Conservation (phyloP, 371 early-diverging fungal species). For the Apophysomyces trapeziformis region DNA sequence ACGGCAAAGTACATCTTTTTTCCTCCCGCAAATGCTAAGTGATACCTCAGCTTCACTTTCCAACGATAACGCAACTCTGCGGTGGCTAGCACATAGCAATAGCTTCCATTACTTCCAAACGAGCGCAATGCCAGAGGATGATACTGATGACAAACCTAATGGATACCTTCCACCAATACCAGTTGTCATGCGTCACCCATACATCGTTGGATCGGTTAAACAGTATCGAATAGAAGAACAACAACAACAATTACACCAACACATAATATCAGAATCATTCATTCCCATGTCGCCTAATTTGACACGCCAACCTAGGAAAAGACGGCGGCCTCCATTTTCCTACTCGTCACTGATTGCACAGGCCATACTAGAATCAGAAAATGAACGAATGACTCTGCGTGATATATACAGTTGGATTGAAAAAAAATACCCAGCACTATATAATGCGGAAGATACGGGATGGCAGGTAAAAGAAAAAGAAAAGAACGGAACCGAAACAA, state of each 20-base stretch:
- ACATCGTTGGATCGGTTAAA: slow-evolving; percentile 39
- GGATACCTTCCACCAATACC: slow-evolving; percentile 49
- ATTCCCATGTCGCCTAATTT: slow-evolving; percentile 51
- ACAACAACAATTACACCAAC: slow-evolving; percentile 45
- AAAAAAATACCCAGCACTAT: slow-evolving; percentile 70
- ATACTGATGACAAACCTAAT: slow-evolving; percentile 5
- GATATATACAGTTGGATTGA: slow-evolving; percentile 80
- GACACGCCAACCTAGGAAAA: slow-evolving; percentile 48
- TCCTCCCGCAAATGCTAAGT: background rate
- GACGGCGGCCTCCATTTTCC: slow-evolving; percentile 76
- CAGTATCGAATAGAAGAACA: slow-evolving; percentile 47
- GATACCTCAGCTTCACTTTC: background rate
- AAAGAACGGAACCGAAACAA: too few species aligned
- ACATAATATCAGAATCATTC: slow-evolving; percentile 55
- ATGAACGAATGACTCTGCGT: slow-evolving; percentile 67
- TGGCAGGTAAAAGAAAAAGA: slow-evolving; percentile 58
- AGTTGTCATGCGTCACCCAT: slow-evolving; percentile 46
- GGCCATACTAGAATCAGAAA: slow-evolving; percentile 63
- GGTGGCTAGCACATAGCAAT: background rate
- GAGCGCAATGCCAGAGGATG: background rate
- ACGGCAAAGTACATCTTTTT: too few species aligned
- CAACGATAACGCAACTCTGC: background rate
- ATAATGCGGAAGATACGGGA: slow-evolving; percentile 67
- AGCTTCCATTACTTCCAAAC: background rate
- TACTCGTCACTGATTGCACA: slow-evolving; percentile 78